A percentile compares a stretch with the other conserved stretches of the same genome.
Conservation (phyloP, 2,329 filamentous ascomycete species). For the Ophiosphaerella korrae region DNA sequence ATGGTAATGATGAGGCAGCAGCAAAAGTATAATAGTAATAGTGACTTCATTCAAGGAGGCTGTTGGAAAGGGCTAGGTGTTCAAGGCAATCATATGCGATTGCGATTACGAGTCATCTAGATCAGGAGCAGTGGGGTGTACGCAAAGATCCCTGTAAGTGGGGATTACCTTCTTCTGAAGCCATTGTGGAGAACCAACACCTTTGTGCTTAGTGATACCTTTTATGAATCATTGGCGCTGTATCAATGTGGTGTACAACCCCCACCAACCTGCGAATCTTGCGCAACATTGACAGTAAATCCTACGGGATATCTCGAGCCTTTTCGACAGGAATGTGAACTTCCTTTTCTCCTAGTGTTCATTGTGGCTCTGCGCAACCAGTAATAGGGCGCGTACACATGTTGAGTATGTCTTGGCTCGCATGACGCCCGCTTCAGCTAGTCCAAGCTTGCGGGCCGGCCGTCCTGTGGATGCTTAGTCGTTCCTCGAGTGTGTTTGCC, state of each 20-base stretch:
- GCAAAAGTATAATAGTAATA: neutral
- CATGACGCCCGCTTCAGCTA: conserved; percentile 15
- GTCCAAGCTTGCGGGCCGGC: too few species aligned
- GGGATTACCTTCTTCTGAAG: too few species aligned
- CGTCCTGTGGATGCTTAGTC: too few species aligned
- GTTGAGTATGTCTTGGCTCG: conserved; percentile 21
- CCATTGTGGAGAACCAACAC: neutral
- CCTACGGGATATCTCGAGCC: neutral
- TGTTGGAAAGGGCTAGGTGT: too few species aligned
- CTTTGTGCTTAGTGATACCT: neutral
- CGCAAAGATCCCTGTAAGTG: too few species aligned
- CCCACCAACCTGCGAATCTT: conserved; percentile 3
- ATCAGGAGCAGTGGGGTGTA: too few species aligned
- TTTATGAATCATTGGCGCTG: conserved; percentile 5
- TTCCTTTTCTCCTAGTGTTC: conserved; percentile 19
- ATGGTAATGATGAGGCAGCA: conserved; percentile 16
- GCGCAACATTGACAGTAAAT: neutral
- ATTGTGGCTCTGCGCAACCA: conserved; percentile 26
- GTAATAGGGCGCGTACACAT: conserved; percentile 25
- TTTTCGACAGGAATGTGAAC: conserved; percentile 9
- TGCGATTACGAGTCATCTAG: too few species aligned
- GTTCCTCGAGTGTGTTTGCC: too few species aligned
- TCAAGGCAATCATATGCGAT: too few species aligned
- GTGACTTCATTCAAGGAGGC: too few species aligned
- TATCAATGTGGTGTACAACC: too few species aligned